Evolutionary conservation across 495 filamentous ascomycete genomes (phyloP).

Genomic region (Emericellopsis terricola): DNA sequence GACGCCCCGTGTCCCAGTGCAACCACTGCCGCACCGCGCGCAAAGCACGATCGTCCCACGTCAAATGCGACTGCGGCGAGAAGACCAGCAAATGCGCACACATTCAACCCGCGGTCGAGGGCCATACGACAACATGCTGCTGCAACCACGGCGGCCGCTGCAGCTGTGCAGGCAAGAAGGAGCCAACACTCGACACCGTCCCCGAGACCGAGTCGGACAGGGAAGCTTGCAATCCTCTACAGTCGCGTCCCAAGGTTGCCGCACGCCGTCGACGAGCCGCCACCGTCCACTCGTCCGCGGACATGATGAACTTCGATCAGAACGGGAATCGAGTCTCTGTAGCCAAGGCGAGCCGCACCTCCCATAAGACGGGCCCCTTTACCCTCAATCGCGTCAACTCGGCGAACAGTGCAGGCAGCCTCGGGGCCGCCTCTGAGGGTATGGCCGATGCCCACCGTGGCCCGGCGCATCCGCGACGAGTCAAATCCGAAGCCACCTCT

Average conservation of each 20-base stretch:
- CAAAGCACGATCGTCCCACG: slow-evolving; percentile 90
- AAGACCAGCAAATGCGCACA: slow-evolving; percentile 64
- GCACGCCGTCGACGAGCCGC: slow-evolving; percentile 50
- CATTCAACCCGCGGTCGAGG: slow-evolving; percentile 29
- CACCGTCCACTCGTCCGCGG: slow-evolving; percentile 60
- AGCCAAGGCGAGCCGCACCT: slow-evolving; percentile 73
- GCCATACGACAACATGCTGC: slow-evolving; percentile 56
- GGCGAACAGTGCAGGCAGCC: slow-evolving; percentile 36
- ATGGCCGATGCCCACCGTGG: slow-evolving; percentile 15
- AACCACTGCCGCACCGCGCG: slow-evolving; percentile 90
- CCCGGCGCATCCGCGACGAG: slow-evolving; percentile 30
- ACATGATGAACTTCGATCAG: slow-evolving; percentile 64
- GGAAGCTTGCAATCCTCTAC: slow-evolving; percentile 19
- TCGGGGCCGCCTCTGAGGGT: slow-evolving; percentile 47
- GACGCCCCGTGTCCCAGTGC: slow-evolving; percentile 96
- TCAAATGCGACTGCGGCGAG: slow-evolving; percentile 94
- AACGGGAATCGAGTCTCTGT: slow-evolving; percentile 90
- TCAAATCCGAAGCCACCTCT: slow-evolving; percentile 56
- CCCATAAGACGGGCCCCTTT: slow-evolving; percentile 76
- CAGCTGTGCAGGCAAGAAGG: slow-evolving; percentile 84
- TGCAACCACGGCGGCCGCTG: slow-evolving; percentile 87
- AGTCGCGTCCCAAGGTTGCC: slow-evolving; percentile 28
- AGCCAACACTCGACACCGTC: slow-evolving; percentile 56
- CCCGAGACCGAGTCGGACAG: slow-evolving; percentile 42
- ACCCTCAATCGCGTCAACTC: slow-evolving; percentile 57